phyloP scores from a whole-genome alignment of 805 yeast genomes.

The Scheffersomyces coipomensis region DNA sequence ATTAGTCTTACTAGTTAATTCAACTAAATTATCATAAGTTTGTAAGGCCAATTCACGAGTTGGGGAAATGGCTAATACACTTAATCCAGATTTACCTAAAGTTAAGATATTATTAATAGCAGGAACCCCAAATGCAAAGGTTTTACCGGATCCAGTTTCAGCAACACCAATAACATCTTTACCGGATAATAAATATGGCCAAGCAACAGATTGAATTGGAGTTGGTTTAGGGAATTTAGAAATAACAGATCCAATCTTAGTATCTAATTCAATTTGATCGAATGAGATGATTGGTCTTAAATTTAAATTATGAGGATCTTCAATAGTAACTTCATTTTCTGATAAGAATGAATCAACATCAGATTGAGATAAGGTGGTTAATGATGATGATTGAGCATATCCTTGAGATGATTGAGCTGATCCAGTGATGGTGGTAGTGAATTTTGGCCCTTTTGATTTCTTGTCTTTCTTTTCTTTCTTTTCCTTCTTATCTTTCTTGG shows the following conservation, averaged over 20 bases:
- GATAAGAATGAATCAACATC: slow-evolving; percentile 63
- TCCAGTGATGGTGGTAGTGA: slow-evolving; percentile 9
- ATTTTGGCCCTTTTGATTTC: slow-evolving; percentile 18
- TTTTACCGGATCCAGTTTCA: slow-evolving; percentile 97
- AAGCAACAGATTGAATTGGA: slow-evolving; percentile 90
- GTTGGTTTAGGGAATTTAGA: slow-evolving; percentile 85
- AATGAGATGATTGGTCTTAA: slow-evolving; percentile 73
- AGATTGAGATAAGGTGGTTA: slow-evolving; percentile 43
- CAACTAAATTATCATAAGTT: slow-evolving; percentile 77
- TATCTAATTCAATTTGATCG: slow-evolving; percentile 51
- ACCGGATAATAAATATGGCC: slow-evolving; percentile 83
- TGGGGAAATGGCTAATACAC: slow-evolving; percentile 87
- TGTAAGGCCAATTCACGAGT: slow-evolving; percentile 97
- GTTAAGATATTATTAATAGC: slow-evolving; percentile 73
- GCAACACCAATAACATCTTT: slow-evolving; percentile 96
- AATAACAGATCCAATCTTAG: slow-evolving; percentile 58
- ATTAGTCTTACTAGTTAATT: slow-evolving; percentile 58
- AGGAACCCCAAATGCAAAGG: slow-evolving; percentile 96
- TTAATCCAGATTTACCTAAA: slow-evolving; percentile 49
- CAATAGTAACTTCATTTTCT: slow-evolving; percentile 76
- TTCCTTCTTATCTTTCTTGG: slow-evolving; percentile 23
- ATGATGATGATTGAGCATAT: slow-evolving; percentile 39
- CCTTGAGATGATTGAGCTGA: slow-evolving; percentile 11
- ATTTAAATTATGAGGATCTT: slow-evolving; percentile 55
- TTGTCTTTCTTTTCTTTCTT: slow-evolving; percentile 27